Evolutionary conservation across 306 rosid species (phyloP), one percentile per base, ranked within the genome.

Genomic region (Castanopsis chinensis): DNA sequence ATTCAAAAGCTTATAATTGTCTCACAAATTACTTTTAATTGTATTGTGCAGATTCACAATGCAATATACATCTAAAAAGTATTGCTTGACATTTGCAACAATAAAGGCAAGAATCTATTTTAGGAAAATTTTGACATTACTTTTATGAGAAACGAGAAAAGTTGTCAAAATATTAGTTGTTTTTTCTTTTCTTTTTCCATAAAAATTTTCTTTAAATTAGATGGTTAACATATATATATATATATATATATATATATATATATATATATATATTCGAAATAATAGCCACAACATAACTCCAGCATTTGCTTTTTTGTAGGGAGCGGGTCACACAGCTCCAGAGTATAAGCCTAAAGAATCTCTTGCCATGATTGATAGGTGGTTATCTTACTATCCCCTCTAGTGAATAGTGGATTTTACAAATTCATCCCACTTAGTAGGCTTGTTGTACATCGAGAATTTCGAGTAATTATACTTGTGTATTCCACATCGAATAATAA

Each of bases 61-160:
- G 60, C 64, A 37, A 13, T 69, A 82, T 74, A 18, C 2, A 9
- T 0, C 14, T 41, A 49, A 69, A 1, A 59, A 18, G 60, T 76
- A 72, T 37, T 20, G 51, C n/a, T 5, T 84, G 76, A 84, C 84
- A 56, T 84, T 58, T 87, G 88, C 86, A 11, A 84, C 90, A 9
- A 61, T 87, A 2, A 87, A 87, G 88, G 90, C 73, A 78, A 60
- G 88, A 51, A 35, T 35, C 8, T 1, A 35, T 5, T 35, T 35
- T 35, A 35, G 2, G 6, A 35, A 35, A 35, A 1, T 35, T 35
- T 35, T 35, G 2, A 35, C 8, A 7, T 0, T 1, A 35, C 7
- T 35, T 35, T 5, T 35, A 35, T 35, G 1, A 35, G 0, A 35
- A 35, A 35, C 5, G 8, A 35, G 6, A 5, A 35, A 35, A 35